Conservation (phyloP, 345 rosid genomes). For the Populus deltoides region DNA sequence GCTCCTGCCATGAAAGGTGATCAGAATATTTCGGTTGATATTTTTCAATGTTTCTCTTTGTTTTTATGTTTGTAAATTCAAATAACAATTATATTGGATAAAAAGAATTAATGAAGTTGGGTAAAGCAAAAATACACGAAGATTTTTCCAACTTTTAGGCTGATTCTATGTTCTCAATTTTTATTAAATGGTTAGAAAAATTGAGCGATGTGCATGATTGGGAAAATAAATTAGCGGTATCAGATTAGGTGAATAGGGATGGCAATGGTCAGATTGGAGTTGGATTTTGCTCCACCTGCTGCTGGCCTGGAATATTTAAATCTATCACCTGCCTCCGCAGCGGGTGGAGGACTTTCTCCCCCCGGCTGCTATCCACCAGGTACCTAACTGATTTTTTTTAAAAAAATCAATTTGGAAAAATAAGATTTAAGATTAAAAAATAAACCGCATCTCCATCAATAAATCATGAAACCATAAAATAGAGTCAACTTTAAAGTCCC, state of each 20-base stretch:
- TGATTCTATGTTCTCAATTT: not conserved
- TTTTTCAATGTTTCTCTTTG: not conserved
- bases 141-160: not conserved
- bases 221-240: not conserved
- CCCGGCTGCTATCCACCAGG: too few species aligned
- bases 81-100: not conserved
- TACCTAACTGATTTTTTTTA: too few species aligned
- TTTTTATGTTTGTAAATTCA: not conserved
- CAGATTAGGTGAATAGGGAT: not conserved
- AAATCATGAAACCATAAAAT: too few species aligned
- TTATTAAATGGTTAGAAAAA: not conserved
- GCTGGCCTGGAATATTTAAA: too few species aligned
- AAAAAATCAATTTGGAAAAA: too few species aligned
- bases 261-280: too few species aligned
- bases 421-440: too few species aligned
- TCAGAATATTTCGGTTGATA: not conserved
- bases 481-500: too few species aligned
- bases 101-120: not conserved
- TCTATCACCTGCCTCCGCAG: too few species aligned
- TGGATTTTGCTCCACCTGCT: too few species aligned
- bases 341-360: too few species aligned
- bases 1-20: conserved; percentile 95
- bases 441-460: too few species aligned
- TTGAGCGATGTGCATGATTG: not conserved
- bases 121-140: not conserved